These are phyloP conservation scores for Bisporella sp. DNA, from an alignment of 2,329 filamentous ascomycete species.

Conservation along the genomic window DNA sequence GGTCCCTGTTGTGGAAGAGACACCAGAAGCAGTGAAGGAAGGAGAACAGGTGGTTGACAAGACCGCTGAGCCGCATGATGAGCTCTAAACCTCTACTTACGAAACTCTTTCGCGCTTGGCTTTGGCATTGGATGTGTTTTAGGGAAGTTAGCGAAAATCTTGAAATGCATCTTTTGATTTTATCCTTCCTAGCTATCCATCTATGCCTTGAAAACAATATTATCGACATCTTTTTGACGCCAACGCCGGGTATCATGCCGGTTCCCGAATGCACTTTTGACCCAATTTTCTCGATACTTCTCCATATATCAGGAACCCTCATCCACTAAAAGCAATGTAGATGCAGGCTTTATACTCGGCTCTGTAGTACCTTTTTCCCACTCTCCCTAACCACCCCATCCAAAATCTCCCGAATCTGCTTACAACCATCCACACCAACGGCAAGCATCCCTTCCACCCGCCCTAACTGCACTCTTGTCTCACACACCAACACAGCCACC, in stretches of 20 bases:
- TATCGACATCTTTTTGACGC: conserved; percentile 3
- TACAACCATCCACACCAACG: conserved; percentile 86
- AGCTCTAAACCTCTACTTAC: conserved; percentile 1
- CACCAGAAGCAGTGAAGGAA: conserved; percentile 8
- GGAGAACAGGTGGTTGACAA: background rate
- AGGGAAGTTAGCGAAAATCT: no score
- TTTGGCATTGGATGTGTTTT: background rate
- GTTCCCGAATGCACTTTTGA: no score
- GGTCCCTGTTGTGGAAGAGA: conserved; percentile 16
- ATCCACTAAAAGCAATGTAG: no score
- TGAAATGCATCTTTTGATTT: no score
- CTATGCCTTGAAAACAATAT: background rate
- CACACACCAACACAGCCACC: conserved; percentile 75
- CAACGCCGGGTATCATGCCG: conserved; percentile 9
- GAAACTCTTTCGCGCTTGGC: background rate
- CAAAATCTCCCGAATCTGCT: conserved; percentile 72
- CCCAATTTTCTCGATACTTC: no score
- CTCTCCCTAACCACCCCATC: conserved; percentile 72
- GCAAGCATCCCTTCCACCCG: conserved; percentile 88
- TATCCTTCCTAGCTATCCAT: no score
- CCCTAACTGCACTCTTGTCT: conserved; percentile 76
- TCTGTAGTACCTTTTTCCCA: conserved; percentile 58
- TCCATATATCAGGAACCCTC: no score
- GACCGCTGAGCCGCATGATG: conserved; percentile 6
- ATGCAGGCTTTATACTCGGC: conserved; percentile 14